Evolutionary conservation across 2,329 filamentous ascomycete species (phyloP), one percentile per base, ranked within the genome.

Genomic region (Colletotrichum truncatum): DNA sequence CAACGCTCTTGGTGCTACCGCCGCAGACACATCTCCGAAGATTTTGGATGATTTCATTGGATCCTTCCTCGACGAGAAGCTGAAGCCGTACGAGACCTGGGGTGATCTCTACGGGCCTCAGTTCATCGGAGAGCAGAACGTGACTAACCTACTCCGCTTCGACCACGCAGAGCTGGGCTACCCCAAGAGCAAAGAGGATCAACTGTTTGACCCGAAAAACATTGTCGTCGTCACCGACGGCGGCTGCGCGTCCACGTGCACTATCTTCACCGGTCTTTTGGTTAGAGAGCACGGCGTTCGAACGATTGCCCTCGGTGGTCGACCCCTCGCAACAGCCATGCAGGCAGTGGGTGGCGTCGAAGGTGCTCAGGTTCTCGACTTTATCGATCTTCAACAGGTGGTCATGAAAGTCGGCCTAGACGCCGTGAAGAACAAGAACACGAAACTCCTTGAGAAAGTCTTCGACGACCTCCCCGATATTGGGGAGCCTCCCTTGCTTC

Each of bases 281-380:
- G 80, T 81, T 6, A 74, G 79, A 63, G 78, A 81, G 61, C 80
- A 79, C 30, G 82, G 84, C 21, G 84, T 91, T 2, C 84, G 84
- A 67, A 85, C 84, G 34, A 81, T 91, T 46, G 81, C 81, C 2
- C 78, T 89, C 23, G 89, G 89, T 14, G 89, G 89, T 1, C 82
- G 86, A 7, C 82, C 87, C 1, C 75, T 76, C 6, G 67, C 76
- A 3, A 71, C 71, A 3, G 82, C 84, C 2, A 90, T 89, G 77
- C 85, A 89, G 75, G 80, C 79, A 3, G 75, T 90, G 2, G 88
- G 87, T n/a, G 87, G 86, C 12, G 81, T 85, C 10, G 86, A 87
- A 69, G 88, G 88, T 23, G 77, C 78, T 0, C 79, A 84, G 63
- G 72, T 80, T 3, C 60, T 77, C 6, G 62, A 64, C 0, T 74